phyloP scores from a whole-genome alignment of 441 rosid genomes.

The Syzygium malaccense region DNA sequence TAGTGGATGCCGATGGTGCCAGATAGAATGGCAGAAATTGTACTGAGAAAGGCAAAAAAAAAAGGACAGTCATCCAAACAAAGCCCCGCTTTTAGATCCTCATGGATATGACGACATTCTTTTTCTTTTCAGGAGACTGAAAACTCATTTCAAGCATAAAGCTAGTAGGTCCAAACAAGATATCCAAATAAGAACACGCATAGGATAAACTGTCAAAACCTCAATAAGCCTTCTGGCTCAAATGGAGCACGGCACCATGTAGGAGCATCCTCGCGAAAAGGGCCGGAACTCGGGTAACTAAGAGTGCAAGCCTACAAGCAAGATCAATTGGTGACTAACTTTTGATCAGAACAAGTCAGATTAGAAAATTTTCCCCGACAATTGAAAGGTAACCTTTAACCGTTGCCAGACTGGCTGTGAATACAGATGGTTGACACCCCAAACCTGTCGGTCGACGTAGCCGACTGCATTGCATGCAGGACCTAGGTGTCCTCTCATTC shows the following conservation, averaged over 20 bases:
- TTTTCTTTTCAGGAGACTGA: no score
- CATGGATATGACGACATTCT: no score
- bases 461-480: conserved; percentile 78
- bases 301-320: conserved; percentile 50
- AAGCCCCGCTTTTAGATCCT: not conserved
- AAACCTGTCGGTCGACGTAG: conserved; percentile 44
- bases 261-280: conserved; percentile 41
- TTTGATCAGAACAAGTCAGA: not conserved
- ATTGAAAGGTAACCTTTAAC: conserved; percentile 28
- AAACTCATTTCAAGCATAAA: not conserved
- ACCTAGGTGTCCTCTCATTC: conserved; percentile 68
- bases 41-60: conserved; percentile 17
- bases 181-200: not conserved
- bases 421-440: conserved; percentile 70
- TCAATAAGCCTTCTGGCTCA: conserved; percentile 69
- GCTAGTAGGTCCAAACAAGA: not conserved
- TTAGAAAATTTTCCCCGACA: not conserved
- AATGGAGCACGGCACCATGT: conserved; percentile 54
- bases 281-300: conserved; percentile 40
- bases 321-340: not conserved
- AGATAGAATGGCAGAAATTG: conserved; percentile 60
- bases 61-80: not conserved
- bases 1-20: conserved; percentile 68
- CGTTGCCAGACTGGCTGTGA: conserved; percentile 46
- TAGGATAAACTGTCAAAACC: conserved; percentile 17